These are phyloP conservation scores for Epichloe typhina DNA, from an alignment of 2,329 filamentous ascomycete species.

Conservation along the genomic window DNA sequence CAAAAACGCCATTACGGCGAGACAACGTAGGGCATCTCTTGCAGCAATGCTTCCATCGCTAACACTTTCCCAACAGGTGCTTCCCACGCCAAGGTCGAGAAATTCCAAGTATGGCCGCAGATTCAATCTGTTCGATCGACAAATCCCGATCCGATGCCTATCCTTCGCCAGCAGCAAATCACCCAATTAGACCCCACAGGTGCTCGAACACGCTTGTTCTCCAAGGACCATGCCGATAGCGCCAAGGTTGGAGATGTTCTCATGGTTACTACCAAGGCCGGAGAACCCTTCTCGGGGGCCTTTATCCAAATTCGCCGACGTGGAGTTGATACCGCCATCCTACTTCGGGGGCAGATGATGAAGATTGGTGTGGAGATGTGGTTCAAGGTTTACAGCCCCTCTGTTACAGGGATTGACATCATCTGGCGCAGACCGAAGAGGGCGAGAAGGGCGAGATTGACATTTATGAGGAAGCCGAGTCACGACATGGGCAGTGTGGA, in stretches of 20 bases:
- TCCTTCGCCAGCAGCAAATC: conserved; percentile 57
- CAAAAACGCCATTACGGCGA: conserved; percentile 16
- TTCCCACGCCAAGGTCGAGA: conserved; percentile 21
- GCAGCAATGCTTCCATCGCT: conserved; percentile 4
- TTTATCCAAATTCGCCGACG: conserved; percentile 75
- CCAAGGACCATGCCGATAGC: conserved; percentile 60
- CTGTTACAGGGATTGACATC: conserved; percentile 82
- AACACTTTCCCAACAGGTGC: conserved; percentile 14
- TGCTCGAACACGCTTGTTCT: conserved; percentile 70
- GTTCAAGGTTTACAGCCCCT: conserved; percentile 88
- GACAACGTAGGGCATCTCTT: conserved; percentile 20
- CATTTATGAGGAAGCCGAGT: conserved; percentile 78
- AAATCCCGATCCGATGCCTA: conserved; percentile 54
- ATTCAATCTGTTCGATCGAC: conserved; percentile 39
- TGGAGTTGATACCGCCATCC: conserved; percentile 79
- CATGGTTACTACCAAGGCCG: conserved; percentile 66
- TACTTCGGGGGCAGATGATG: conserved; percentile 76
- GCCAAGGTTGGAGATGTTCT: conserved; percentile 82
- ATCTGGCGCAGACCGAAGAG: conserved; percentile 77
- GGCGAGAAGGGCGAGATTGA: conserved; percentile 74
- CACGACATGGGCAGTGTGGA: conserved; percentile 83
- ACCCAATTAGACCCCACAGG: conserved; percentile 70
- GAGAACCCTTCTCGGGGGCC: conserved; percentile 76
- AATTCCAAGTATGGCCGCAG: conserved; percentile 42
- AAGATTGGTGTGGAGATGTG: conserved; percentile 91